A percentile compares a stretch with the other conserved stretches of the same genome.
These are phyloP conservation scores for Cyclotella sp. DNA, from an alignment of 108 stramenopile species.

Conservation along the genomic window DNA sequence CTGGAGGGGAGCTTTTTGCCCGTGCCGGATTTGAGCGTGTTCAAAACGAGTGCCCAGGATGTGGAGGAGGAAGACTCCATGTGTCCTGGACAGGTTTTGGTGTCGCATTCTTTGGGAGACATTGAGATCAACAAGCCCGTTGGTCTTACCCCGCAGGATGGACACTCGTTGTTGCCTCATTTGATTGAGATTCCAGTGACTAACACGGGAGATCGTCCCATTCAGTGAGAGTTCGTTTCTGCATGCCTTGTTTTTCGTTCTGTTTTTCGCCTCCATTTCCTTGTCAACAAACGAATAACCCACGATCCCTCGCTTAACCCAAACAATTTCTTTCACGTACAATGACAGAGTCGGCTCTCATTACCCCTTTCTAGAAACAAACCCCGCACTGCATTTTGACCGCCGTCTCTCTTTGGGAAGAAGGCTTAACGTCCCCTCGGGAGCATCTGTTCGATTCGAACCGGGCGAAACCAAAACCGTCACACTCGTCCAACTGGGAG, in stretches of 20 bases:
- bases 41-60: conserved; percentile 29
- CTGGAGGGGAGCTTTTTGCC: conserved; percentile 92
- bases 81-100: conserved; percentile 63
- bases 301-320: no score
- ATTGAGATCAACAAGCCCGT: conserved; percentile 72
- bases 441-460: conserved; percentile 96
- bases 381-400: conserved; percentile 90
- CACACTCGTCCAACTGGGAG: conserved; percentile 89
- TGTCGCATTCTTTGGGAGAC: conserved; percentile 53
- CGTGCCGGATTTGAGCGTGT: conserved; percentile 72
- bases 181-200: conserved; percentile 89
- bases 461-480: conserved; percentile 96
- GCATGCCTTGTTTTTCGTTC: conserved; percentile 70
- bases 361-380: conserved; percentile 90
- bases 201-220: conserved; percentile 96
- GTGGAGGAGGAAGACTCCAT: conserved; percentile 13
- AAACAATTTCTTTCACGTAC: neutral
- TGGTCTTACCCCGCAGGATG: neutral
- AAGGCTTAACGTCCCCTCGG: conserved; percentile 92
- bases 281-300: neutral
- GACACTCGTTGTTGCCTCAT: conserved; percentile 14
- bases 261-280: neutral
- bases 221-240: conserved; percentile 79
- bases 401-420: conserved; percentile 84
- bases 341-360: conserved; percentile 21